phyloP scores from a whole-genome alignment of 805 yeast genomes.

The Yamadazyma olivae region DNA sequence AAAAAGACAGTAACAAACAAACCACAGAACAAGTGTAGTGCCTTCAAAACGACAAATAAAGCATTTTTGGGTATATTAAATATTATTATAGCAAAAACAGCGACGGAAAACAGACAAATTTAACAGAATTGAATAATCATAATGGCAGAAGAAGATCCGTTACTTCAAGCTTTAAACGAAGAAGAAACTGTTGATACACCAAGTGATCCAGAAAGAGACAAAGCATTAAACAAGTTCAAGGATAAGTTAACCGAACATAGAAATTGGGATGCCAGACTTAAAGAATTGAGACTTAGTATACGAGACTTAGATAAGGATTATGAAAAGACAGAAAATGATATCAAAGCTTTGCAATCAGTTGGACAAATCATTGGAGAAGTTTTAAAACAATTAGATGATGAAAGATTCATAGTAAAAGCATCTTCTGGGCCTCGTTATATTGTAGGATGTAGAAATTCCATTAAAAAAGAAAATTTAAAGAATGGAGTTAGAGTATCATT shows the following conservation, averaged over 20 bases:
- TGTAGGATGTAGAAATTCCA: conserved; percentile 94
- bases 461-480: conserved; percentile 75
- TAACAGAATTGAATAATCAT: too few relatives aligned
- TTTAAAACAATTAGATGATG: conserved; percentile 90
- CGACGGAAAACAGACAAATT: too few relatives aligned
- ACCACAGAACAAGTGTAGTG: too few relatives aligned
- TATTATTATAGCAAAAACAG: too few relatives aligned
- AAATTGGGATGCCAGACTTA: conserved; percentile 89
- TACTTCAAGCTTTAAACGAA: conserved; percentile 15
- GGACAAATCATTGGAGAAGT: conserved; percentile 98
- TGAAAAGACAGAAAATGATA: conserved; percentile 94
- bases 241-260: conserved; percentile 88
- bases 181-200: conserved; percentile 19
- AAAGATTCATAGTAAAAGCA: conserved; percentile 92
- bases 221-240: conserved; percentile 75
- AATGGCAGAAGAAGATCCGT: conserved; percentile 17
- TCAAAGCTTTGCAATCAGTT: conserved; percentile 93
- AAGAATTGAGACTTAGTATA: conserved; percentile 77
- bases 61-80: too few relatives aligned
- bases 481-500: conserved; percentile 96
- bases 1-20: too few relatives aligned
- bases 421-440: conserved; percentile 96
- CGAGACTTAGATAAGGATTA: conserved; percentile 79
- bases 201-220: conserved; percentile 62
- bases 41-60: too few relatives aligned